Evolutionary conservation across 2,329 filamentous ascomycete species (phyloP), one percentile per base, ranked within the genome.

Genomic region (Kalmusia sp.): DNA sequence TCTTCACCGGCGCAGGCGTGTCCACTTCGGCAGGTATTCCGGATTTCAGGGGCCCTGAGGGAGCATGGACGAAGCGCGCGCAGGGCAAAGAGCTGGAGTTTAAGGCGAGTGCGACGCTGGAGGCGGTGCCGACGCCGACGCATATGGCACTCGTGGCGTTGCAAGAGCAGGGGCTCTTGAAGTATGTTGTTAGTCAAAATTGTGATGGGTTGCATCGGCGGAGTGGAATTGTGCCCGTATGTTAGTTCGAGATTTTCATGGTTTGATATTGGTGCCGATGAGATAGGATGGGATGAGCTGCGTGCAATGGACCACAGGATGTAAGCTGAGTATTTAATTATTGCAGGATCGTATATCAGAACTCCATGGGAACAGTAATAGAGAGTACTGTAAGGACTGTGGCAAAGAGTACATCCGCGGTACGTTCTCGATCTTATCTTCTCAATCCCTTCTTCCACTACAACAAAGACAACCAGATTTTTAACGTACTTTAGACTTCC

Each of bases 141-240:
- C 44, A 47, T 25, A 47, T 47, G 44, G 33, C 44, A 24, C 31
- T 47, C n/a, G 44, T 47, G n/a, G 44, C 22, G 11, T 35, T 47
- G 22, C 44, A 37, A 21, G 33, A 37, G 22, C 28, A 15, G n/a
- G 44, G 44, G 11, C 8, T 38, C 11, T 19, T 47, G 33, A 47
- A 47, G 33, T 35, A 37, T 19, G 44, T 47, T 15, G 31, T 47
- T 19, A 47, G 44, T n/a, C 44, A 47, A 24, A 47, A 47, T 19
- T 47, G 44, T 28, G 44, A 47, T 37, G 44, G 44, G 31, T 38
- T 47, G 31, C 33, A 47, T 37, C 44, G 44, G 6, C 17, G 44
- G 25, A 47, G 44, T 37, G 44, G 44, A 8, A 37, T 47, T 37
- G 4, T 27, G n/a, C 22, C 22, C 12, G 27, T 28, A 12, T 19